phyloP scores from a whole-genome alignment of 345 rosid genomes.

The Pelargonium nanum region DNA sequence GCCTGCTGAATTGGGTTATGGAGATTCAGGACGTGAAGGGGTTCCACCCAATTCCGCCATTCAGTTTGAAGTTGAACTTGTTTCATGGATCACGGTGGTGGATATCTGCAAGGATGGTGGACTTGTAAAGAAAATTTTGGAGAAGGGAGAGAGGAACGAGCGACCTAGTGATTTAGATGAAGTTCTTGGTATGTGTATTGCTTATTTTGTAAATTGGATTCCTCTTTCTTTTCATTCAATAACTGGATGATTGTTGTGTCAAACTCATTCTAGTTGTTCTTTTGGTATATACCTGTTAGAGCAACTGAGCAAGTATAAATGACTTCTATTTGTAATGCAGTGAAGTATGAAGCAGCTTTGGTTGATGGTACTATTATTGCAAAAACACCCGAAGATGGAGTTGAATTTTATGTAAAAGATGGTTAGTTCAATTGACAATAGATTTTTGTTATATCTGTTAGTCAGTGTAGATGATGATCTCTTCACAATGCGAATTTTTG shows the following conservation, averaged over 20 bases:
- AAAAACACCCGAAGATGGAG: constrained; percentile 37
- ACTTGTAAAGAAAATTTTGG: constrained; percentile 42
- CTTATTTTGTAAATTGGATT: constrained; percentile 2
- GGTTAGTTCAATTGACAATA: constrained; percentile 24
- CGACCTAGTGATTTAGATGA: constrained; percentile 48
- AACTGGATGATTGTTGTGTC: neutral
- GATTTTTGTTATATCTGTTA: constrained; percentile 1
- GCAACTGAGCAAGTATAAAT: neutral
- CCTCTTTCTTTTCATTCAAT: constrained; percentile 7
- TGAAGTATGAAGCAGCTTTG: constrained; percentile 34
- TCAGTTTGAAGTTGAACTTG: constrained; percentile 42
- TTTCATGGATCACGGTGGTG: constrained; percentile 46
- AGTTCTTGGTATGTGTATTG: constrained; percentile 36
- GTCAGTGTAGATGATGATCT: neutral
- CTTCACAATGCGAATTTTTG: neutral
- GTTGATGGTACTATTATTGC: constrained; percentile 36
- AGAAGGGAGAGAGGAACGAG: constrained; percentile 28
- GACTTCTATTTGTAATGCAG: constrained; percentile 25
- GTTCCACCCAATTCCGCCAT: constrained; percentile 37
- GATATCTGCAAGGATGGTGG: constrained; percentile 49
- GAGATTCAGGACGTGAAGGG: constrained; percentile 24
- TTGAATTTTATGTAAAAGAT: constrained; percentile 49
- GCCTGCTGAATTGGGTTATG: constrained; percentile 40
- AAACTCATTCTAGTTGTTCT: neutral
- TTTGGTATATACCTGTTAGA: neutral